These are phyloP conservation scores for Beauveria caledonica DNA, from an alignment of 2,329 filamentous ascomycete species.

Conservation along the genomic window DNA sequence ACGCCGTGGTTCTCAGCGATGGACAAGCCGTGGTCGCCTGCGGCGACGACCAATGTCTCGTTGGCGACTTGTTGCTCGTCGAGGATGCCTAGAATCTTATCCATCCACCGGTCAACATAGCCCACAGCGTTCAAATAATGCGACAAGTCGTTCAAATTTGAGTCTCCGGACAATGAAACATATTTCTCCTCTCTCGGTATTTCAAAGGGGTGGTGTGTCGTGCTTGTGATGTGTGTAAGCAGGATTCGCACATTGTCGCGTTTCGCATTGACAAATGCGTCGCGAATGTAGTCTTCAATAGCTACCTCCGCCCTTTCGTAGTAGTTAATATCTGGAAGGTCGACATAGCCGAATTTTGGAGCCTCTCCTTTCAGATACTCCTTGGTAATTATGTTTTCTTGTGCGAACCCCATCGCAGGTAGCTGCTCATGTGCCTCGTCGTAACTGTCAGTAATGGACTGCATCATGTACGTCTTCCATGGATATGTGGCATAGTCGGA, in stretches of 20 bases:
- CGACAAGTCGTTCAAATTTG: constrained; percentile 23
- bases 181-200: constrained; percentile 22
- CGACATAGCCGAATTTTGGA: constrained; percentile 23
- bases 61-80: constrained; percentile 25
- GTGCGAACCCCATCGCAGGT: constrained; percentile 22
- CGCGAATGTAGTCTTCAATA: constrained; percentile 25
- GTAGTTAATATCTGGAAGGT: constrained; percentile 25
- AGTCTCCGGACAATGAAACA: constrained; percentile 17
- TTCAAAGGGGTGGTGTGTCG: constrained; percentile 25
- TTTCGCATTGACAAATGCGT: constrained; percentile 22
- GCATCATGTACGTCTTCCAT: constrained; percentile 26
- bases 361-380: constrained; percentile 22
- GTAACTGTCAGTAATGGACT: constrained; percentile 25
- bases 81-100: constrained; percentile 21
- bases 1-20: constrained; percentile 23
- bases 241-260: constrained; percentile 24
- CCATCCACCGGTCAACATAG: constrained; percentile 25
- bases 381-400: constrained; percentile 19
- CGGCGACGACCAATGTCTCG: constrained; percentile 26
- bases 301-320: constrained; percentile 25
- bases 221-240: constrained; percentile 28
- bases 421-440: constrained; percentile 26
- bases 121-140: constrained; percentile 26
- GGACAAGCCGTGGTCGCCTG: constrained; percentile 26
- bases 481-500: constrained; percentile 19